Conservation (phyloP, 768 basidiomycete species). For the Boletus reticuloceps region DNA sequence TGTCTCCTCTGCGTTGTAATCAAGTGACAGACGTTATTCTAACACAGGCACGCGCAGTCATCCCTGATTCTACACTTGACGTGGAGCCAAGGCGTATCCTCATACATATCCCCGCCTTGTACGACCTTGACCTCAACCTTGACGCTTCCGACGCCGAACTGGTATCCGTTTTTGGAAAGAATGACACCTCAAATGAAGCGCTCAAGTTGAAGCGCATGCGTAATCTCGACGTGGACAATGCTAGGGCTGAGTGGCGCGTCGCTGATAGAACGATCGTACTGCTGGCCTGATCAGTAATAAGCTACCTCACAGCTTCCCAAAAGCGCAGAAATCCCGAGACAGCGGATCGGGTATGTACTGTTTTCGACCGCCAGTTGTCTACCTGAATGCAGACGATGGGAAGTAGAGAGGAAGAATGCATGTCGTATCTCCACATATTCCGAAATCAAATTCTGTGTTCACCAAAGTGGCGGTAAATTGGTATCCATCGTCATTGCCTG, state of each 20-base stretch:
- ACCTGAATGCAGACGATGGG: neutral
- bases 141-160: constrained; percentile 55
- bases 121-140: constrained; percentile 57
- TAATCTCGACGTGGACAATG: constrained; percentile 58
- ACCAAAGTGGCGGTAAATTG: neutral
- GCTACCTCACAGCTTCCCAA: neutral
- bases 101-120: constrained; percentile 46
- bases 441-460: neutral
- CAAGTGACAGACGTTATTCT: neutral
- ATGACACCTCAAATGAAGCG: constrained; percentile 23
- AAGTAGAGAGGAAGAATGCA: neutral
- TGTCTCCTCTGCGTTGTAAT: constrained; percentile 1
- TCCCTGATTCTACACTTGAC: constrained; percentile 55
- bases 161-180: constrained; percentile 21
- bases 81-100: constrained; percentile 61
- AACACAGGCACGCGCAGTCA: constrained; percentile 44
- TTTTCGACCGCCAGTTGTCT: no score
- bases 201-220: constrained; percentile 57
- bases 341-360: neutral
- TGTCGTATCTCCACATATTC: neutral
- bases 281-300: constrained; percentile 29
- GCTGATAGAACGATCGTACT: constrained; percentile 50
- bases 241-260: constrained; percentile 67
- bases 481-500: constrained; percentile 7
- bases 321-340: neutral